Conservation (phyloP, 2,329 filamentous ascomycete species). For the Zymoseptoria pseudotritici region DNA sequence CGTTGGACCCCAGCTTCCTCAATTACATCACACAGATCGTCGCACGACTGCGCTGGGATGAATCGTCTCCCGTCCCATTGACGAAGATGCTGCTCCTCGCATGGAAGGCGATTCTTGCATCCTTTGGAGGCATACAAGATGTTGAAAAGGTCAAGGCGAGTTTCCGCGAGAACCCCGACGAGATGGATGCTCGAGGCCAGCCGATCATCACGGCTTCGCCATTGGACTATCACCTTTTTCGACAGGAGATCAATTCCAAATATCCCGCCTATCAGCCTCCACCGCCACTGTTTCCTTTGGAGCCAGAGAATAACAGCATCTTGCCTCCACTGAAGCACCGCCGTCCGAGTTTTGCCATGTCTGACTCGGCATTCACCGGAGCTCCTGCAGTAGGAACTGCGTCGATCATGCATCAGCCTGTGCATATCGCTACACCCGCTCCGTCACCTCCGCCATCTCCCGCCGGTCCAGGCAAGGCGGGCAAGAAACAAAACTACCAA, state of each 20-base stretch:
- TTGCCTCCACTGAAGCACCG: conserved; percentile 77
- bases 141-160: conserved; percentile 67
- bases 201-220: conserved; percentile 88
- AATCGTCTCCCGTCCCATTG: conserved; percentile 52
- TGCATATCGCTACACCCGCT: conserved; percentile 96
- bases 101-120: conserved; percentile 84
- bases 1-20: conserved; percentile 53
- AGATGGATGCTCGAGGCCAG: conserved; percentile 54
- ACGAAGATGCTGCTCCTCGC: conserved; percentile 58
- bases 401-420: conserved; percentile 89
- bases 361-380: conserved; percentile 36
- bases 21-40: conserved; percentile 61
- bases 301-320: conserved; percentile 84
- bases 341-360: conserved; percentile 36
- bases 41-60: conserved; percentile 48
- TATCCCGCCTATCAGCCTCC: conserved; percentile 95
- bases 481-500: conserved; percentile 98
- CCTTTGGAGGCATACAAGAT: conserved; percentile 72
- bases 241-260: conserved; percentile 94
- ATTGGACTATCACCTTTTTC: conserved; percentile 90
- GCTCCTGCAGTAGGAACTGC: conserved; percentile 41
- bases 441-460: conserved; percentile 93
- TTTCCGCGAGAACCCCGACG: conserved; percentile 52
- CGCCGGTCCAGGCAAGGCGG: conserved; percentile 72
- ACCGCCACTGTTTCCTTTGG: conserved; percentile 70